phyloP scores from a whole-genome alignment of 2,329 filamentous ascomycete genomes.

The Camillea tinctor region DNA sequence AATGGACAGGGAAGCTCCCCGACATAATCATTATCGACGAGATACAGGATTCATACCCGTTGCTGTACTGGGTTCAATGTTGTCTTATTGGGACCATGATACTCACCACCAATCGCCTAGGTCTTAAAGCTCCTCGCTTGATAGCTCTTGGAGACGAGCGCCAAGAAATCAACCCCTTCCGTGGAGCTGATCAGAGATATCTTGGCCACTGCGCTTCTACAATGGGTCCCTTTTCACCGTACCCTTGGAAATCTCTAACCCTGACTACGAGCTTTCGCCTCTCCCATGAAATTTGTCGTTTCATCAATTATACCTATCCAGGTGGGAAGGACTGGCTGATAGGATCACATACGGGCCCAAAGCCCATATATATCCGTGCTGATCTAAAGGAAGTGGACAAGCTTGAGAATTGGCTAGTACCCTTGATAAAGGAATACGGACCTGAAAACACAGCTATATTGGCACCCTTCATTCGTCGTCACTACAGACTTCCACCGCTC shows the following conservation, averaged over 20 bases:
- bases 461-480: constrained; percentile 11
- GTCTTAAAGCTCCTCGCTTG: constrained; percentile 14
- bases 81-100: constrained; percentile 27
- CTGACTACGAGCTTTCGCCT: constrained; percentile 30
- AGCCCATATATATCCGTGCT: constrained; percentile 27
- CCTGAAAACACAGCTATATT: constrained; percentile 16
- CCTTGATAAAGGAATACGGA: constrained; percentile 23
- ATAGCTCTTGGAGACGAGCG: constrained; percentile 33
- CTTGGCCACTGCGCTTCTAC: constrained; percentile 25
- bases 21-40: constrained; percentile 35
- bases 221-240: constrained; percentile 19
- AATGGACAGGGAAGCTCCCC: constrained; percentile 23
- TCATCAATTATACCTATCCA: constrained; percentile 31
- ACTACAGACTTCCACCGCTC: constrained; percentile 7
- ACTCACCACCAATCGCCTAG: constrained; percentile 6
- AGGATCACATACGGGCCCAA: constrained; percentile 29
- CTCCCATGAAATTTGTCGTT: constrained; percentile 21
- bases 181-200: constrained; percentile 29
- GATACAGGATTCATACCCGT: constrained; percentile 32
- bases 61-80: constrained; percentile 26
- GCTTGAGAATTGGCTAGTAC: constrained; percentile 18
- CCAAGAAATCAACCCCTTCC: constrained; percentile 31
- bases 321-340: constrained; percentile 27
- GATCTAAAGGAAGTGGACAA: constrained; percentile 1
- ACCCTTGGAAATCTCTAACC: constrained; percentile 16